These are phyloP conservation scores for Naganishia antarctica DNA, from an alignment of 768 basidiomycete genomes.

Conservation along the genomic window DNA sequence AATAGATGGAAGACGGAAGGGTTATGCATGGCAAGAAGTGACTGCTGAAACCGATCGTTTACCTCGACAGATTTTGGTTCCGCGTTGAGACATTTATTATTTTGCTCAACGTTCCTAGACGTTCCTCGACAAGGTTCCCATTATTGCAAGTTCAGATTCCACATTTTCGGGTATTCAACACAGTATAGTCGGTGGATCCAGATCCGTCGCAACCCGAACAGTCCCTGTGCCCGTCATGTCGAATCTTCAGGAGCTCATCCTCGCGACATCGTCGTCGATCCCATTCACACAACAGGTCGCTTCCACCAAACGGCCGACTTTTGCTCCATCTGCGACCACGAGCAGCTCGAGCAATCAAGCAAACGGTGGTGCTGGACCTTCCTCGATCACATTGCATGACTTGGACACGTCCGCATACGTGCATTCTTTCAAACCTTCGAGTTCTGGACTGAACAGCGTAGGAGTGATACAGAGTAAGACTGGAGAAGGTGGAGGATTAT, in stretches of 20 bases:
- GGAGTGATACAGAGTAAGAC: slow-evolving; percentile 63
- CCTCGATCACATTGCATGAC: slow-evolving; percentile 72
- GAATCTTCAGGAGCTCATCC: slow-evolving; percentile 43
- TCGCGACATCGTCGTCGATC: slow-evolving; percentile 39
- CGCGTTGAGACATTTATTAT: slow-evolving; percentile 11
- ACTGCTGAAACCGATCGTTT: no score
- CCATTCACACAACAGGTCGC: slow-evolving; percentile 25
- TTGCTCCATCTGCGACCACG: slow-evolving; percentile 18
- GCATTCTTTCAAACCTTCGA: slow-evolving; percentile 80
- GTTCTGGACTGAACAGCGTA: slow-evolving; percentile 61
- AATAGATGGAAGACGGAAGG: no score
- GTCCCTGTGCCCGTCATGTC: slow-evolving; percentile 8
- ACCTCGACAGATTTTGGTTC: background rate
- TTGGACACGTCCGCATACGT: slow-evolving; percentile 53
- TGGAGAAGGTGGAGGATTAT: slow-evolving; percentile 66
- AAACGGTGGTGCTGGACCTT: slow-evolving; percentile 51
- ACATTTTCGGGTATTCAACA: no score
- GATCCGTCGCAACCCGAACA: no score
- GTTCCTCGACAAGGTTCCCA: background rate
- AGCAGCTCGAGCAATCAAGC: slow-evolving; percentile 39
- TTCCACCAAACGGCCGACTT: slow-evolving; percentile 24
- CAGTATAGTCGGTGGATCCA: no score
- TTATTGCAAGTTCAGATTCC: no score
- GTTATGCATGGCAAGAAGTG: no score
- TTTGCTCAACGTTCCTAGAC: background rate